A percentile compares a stretch with the other conserved stretches of the same genome.
phyloP scores from a whole-genome alignment of 2,329 filamentous ascomycete genomes.

The Sarocladium brachiariae region DNA sequence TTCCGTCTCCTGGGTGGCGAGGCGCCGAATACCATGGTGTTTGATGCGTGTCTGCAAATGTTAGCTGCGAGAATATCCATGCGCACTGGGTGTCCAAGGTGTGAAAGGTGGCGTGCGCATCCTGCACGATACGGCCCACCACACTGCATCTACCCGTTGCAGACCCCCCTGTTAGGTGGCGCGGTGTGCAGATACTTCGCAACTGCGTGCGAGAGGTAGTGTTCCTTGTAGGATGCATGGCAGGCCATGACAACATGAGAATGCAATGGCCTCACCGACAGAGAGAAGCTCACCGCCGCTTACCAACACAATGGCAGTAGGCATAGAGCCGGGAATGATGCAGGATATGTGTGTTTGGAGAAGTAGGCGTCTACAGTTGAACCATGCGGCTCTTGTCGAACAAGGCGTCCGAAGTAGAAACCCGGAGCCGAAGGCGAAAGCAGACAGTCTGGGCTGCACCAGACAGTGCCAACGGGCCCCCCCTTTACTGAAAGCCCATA shows the following conservation, averaged over 20 bases:
- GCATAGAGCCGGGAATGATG: not conserved
- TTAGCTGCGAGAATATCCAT: not conserved
- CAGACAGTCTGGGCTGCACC: no score
- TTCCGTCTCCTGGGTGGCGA: not conserved
- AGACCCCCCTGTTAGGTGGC: not conserved
- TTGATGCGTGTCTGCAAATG: not conserved
- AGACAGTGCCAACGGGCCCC: no score
- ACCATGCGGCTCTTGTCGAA: not conserved
- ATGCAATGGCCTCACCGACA: not conserved
- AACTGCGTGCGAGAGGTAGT: not conserved
- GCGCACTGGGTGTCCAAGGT: not conserved
- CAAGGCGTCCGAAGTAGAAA: not conserved
- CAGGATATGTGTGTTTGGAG: not conserved
- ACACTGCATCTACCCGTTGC: not conserved
- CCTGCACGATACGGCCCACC: slow-evolving; percentile 4
- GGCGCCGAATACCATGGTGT: not conserved
- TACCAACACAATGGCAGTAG: not conserved
- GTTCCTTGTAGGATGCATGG: not conserved
- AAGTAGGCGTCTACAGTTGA: not conserved
- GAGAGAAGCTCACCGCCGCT: not conserved
- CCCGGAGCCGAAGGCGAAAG: no score
- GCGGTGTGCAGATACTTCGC: not conserved
- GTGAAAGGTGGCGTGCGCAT: not conserved
- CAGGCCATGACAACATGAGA: slow-evolving; percentile 1
- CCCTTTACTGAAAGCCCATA: no score